Percentiles rank a stretch among this genome's conserved stretches.
Conservation (phyloP, 2,329 filamentous ascomycete genomes). For the Dissoconium aciculare region DNA sequence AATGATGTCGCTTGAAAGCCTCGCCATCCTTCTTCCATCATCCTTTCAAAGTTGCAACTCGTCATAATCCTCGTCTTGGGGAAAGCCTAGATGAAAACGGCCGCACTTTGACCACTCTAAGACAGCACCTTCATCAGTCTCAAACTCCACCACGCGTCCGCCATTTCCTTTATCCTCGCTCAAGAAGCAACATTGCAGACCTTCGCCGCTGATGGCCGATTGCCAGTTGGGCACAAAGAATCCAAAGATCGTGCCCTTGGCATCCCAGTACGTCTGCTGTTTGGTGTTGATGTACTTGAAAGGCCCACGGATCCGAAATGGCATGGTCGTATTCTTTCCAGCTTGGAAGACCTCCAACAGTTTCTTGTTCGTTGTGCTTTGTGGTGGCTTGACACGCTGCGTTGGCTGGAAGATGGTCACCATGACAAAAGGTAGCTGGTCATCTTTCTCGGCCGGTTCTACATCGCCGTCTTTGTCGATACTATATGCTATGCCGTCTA, state of each 20-base stretch:
- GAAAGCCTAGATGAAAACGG: conserved; percentile 30
- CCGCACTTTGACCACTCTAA: conserved; percentile 29
- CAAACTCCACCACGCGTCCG: conserved; percentile 26
- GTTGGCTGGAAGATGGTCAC: conserved; percentile 28
- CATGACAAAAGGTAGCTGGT: conserved; percentile 27
- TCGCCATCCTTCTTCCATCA: no score
- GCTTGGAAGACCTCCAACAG: conserved; percentile 17
- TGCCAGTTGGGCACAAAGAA: conserved; percentile 28
- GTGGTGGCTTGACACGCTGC: conserved; percentile 18
- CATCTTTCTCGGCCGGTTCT: conserved; percentile 20
- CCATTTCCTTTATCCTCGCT: conserved; percentile 22
- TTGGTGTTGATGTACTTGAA: conserved; percentile 24
- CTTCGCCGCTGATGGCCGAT: conserved; percentile 26
- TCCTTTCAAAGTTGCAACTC: conserved; percentile 19
- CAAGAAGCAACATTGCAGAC: conserved; percentile 26
- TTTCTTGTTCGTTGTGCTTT: conserved; percentile 13
- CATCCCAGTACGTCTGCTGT: conserved; percentile 18
- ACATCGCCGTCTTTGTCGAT: conserved; percentile 22
- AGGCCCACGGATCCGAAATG: conserved; percentile 25
- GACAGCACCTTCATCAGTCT: conserved; percentile 21
- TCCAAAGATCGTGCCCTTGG: conserved; percentile 28
- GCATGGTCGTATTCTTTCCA: conserved; percentile 27
- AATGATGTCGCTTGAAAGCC: no score
- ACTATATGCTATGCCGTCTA: conserved; percentile 23
- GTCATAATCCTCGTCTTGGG: conserved; percentile 29